These are phyloP conservation scores for Stagonosporopsis cucurbitacearum DNA, from an alignment of 2,329 filamentous ascomycete genomes.

Conservation along the genomic window DNA sequence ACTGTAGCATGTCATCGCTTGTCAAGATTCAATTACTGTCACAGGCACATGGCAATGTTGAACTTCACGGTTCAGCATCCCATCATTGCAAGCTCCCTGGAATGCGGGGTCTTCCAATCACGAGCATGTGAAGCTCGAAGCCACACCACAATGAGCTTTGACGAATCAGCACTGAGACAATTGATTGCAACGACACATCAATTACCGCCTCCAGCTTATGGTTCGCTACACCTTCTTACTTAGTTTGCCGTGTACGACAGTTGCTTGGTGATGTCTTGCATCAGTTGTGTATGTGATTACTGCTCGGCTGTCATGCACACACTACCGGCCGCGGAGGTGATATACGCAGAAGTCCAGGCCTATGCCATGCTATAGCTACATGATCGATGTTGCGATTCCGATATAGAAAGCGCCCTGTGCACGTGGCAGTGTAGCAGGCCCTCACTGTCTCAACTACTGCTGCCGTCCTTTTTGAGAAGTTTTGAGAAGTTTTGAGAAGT, in stretches of 20 bases:
- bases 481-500: neutral
- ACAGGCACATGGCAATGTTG: neutral
- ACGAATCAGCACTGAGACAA: conserved; percentile 28
- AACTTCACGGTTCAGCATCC: conserved; percentile 1
- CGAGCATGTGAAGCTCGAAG: conserved; percentile 34
- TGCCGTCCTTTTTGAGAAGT: neutral
- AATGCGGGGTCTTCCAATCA: conserved; percentile 34
- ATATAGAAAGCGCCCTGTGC: neutral
- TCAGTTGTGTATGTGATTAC: neutral
- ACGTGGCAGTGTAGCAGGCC: conserved; percentile 3
- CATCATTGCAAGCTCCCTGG: conserved; percentile 3
- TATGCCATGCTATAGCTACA: conserved; percentile 5
- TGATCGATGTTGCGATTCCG: conserved; percentile 4
- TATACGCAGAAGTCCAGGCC: conserved; percentile 7
- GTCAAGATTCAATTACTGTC: neutral
- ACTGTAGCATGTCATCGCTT: neutral
- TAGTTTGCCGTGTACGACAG: conserved; percentile 7
- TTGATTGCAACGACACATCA: conserved; percentile 24
- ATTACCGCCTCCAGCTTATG: conserved; percentile 1
- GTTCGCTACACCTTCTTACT: conserved; percentile 13
- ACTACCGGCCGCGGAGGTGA: conserved; percentile 33
- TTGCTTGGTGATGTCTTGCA: conserved; percentile 4
- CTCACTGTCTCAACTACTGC: neutral
- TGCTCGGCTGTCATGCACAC: conserved; percentile 7
- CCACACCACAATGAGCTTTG: conserved; percentile 20